Base-by-base conservation (phyloP, 805 yeast species). In the Scheffersomyces stipitis region DNA sequence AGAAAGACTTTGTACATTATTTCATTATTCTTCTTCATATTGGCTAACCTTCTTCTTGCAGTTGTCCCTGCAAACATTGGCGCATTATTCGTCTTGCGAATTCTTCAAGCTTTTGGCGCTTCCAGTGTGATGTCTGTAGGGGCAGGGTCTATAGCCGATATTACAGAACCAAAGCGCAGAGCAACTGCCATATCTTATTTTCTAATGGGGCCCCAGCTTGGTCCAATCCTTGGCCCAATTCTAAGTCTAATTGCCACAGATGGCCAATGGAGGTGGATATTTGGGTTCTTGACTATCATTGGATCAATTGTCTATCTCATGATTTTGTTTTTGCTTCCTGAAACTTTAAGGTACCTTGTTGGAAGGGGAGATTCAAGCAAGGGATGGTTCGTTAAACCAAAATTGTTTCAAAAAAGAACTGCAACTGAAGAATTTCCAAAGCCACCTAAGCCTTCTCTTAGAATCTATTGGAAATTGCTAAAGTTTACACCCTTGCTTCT, bases 381-480 rank as follows among this genome's bases (percentile, higher is more conserved):
- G 2, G 36, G 54, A 1, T 52, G 54, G 49, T 27, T 64, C 16
- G 56, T 65, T 1, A 52, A 36, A 26, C 74, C 72, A 9, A 34
- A 40, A 3, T 34, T 54, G 4, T 39, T 26, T 6, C 71, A 66
- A 38, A 38, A 36, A 18, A 57, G 41, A 32, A 28, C 58, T 1
- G 42, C 51, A 9, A 43, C 34, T 5, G 52, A 49, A 5, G 45
- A 50, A 30, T 75, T 53, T 42, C 75, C 75, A 1, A 60, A 50
- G 30, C 79, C 81, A 0, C 73, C 76, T 3, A 71, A 62, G 43
- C 75, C 78, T 18, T 60, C 65, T 14, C 31, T 71, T 3, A 55
- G 47, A 22, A 54, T 51, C 4, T 73, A 67, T 40, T 59, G 62
- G 53, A 51, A 47, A 5, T 52, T 75, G 32, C 18, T 75, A 3